Evolutionary conservation across 2,329 filamentous ascomycete species (phyloP), one percentile per base, ranked within the genome.

Genomic region (Aspergillus brasiliensis): DNA sequence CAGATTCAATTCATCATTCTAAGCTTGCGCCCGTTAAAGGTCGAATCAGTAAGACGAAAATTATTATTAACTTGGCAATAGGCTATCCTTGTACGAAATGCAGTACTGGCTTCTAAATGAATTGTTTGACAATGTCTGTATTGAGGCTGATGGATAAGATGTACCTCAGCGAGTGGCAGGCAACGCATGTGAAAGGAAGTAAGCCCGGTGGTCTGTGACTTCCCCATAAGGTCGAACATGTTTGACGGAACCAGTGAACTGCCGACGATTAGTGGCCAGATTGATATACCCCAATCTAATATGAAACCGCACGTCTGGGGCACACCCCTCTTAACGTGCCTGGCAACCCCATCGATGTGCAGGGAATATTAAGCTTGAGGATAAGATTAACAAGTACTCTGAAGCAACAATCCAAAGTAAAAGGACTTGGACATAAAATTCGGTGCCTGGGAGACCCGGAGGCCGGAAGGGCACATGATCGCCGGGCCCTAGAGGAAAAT

Each of bases 391-490:
- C 38, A n/a, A 27, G 21, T 7, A 48, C 44, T 8, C 13, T 25
- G 21, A 42, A 15, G 31, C 19, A 19, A 17, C n/a, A 52, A 52
- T 11, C 46, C 46, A 49, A n/a, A n/a, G n/a, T n/a, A n/a, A n/a
- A n/a, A 17, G 46, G 46, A 49, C n/a, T 19, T 25, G 8, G 17
- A 31, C 51, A 53, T 27, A n/a, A 52, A 56, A 15, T 28, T 19
- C 27, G 19, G 19, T 46, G n/a, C 49, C 28, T 51, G 42, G 28
- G 31, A 23, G 25, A 61, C 57, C 53, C 53, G 58, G 53, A 57
- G 49, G 8, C 49, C 34, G 57, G 59, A 54, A 52, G 56, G 56
- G 55, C 62, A 64, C 62, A 64, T 61, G 59, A 65, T 63, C 57
- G 49, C 46, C 57, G 51, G 57, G 46, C 51, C 27, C 54, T 42